phyloP scores from a whole-genome alignment of 1,284 basidiomycete species.

The Microbotryum saponariae region DNA sequence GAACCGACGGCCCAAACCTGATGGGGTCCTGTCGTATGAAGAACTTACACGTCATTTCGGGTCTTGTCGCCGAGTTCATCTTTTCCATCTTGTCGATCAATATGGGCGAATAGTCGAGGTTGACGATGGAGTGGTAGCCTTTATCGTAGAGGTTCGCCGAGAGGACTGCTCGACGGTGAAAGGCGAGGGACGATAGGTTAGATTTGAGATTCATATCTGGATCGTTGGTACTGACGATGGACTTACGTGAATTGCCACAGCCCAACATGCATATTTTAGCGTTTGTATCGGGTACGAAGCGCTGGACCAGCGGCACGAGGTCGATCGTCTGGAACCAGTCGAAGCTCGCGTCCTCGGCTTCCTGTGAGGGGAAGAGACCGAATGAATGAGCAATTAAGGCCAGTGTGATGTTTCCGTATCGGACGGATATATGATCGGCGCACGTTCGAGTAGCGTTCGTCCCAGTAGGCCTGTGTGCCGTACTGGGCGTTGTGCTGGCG shows the following conservation, averaged over 20 bases:
- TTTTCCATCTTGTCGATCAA: slow-evolving; percentile 72
- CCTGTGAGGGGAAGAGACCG: slow-evolving; percentile 44
- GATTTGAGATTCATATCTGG: slow-evolving; percentile 56
- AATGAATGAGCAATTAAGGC: too few species aligned
- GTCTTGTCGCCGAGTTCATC: slow-evolving; percentile 51
- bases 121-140: slow-evolving; percentile 74
- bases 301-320: slow-evolving; percentile 45
- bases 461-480: slow-evolving; percentile 68
- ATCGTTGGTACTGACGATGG: neutral
- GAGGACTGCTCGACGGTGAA: slow-evolving; percentile 2
- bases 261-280: slow-evolving; percentile 76
- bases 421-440: too few species aligned
- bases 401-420: too few species aligned
- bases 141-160: slow-evolving; percentile 66
- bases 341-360: slow-evolving; percentile 58
- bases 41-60: slow-evolving; percentile 67
- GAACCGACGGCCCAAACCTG: too few species aligned
- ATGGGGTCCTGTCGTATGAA: too few species aligned
- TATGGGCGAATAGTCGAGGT: slow-evolving; percentile 73
- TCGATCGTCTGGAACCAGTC: slow-evolving; percentile 74
- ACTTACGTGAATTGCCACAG: slow-evolving; percentile 70
- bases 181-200: neutral
- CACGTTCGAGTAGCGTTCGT: slow-evolving; percentile 61
- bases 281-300: slow-evolving; percentile 57
- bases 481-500: slow-evolving; percentile 57